phyloP scores from a whole-genome alignment of 306 rosid species.

The Oemleria cerasiformis region DNA sequence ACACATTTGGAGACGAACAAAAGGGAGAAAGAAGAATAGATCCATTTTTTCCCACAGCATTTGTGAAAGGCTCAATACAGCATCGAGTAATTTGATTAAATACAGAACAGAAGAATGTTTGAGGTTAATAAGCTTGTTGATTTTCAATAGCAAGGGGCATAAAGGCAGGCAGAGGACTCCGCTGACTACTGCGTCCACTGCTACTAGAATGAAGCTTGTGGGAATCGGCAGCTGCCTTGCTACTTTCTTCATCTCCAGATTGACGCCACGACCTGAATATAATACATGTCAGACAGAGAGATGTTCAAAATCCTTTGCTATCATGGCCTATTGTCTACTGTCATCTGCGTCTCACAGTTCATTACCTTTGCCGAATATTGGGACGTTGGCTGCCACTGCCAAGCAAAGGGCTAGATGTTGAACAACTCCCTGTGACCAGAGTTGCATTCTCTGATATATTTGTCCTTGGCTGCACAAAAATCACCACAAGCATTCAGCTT shows the following conservation, averaged over 20 bases:
- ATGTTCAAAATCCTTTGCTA: not conserved
- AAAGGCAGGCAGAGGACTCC: not conserved
- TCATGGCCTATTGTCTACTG: not conserved
- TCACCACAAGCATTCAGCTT: not conserved
- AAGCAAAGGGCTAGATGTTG: constrained; percentile 27
- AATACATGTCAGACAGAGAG: not conserved
- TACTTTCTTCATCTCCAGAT: constrained; percentile 33
- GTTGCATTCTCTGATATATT: constrained; percentile 31
- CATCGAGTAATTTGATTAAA: not conserved
- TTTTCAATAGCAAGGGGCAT: constrained; percentile 2
- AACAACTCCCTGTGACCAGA: constrained; percentile 35
- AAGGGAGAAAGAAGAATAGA: not conserved
- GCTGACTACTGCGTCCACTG: constrained; percentile 7
- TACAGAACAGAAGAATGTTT: not conserved
- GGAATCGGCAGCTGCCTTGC: constrained; percentile 23
- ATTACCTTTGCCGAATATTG: constrained; percentile 46
- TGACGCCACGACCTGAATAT: constrained; percentile 30
- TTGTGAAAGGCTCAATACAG: not conserved
- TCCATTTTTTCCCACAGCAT: not conserved
- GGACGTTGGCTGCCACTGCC: constrained; percentile 26
- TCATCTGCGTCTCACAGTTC: constrained; percentile 1
- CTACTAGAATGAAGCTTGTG: constrained; percentile 22
- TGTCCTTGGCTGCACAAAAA: not conserved
- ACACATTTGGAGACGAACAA: not conserved
- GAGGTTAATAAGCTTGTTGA: not conserved